Conservation (phyloP, 2,329 filamentous ascomycete species). For the Ploettnerulaceae sp. region DNA sequence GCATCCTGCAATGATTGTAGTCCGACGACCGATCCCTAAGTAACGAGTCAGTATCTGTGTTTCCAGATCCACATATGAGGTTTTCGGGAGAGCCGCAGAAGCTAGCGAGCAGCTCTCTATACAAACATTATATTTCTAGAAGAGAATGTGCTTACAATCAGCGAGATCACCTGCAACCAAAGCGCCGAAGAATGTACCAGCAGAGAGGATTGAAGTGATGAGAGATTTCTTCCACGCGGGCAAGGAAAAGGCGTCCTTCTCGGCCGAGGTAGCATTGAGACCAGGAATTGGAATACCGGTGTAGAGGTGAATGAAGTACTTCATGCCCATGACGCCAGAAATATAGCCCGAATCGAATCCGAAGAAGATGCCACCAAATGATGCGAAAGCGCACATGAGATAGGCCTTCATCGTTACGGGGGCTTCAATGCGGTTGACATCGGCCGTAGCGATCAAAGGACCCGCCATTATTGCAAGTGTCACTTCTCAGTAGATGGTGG, state of each 20-base stretch:
- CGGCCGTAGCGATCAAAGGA: not conserved
- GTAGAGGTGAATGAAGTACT: conserved; percentile 34
- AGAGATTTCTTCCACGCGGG: conserved; percentile 50
- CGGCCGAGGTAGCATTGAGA: conserved; percentile 13
- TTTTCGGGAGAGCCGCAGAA: no score
- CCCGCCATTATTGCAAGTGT: not conserved
- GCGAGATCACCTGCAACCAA: conserved; percentile 72
- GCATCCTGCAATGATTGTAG: conserved; percentile 54
- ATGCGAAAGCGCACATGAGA: conserved; percentile 64
- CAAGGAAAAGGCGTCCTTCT: conserved; percentile 32
- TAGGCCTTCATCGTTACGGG: conserved; percentile 66
- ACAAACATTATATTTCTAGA: no score
- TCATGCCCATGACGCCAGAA: conserved; percentile 50
- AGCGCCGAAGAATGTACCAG: conserved; percentile 75
- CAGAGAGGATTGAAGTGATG: conserved; percentile 66
- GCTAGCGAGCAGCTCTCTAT: no score
- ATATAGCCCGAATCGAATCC: conserved; percentile 77
- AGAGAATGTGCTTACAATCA: no score
- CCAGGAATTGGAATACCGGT: conserved; percentile 23
- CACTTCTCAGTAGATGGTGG: not conserved
- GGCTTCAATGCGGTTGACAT: conserved; percentile 50
- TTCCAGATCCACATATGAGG: no score
- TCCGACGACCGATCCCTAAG: conserved; percentile 68
- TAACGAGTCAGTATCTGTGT: no score
- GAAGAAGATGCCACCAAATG: conserved; percentile 54